These are phyloP conservation scores for Hypoxylon trugodes DNA, from an alignment of 495 filamentous ascomycete species.

Conservation along the genomic window DNA sequence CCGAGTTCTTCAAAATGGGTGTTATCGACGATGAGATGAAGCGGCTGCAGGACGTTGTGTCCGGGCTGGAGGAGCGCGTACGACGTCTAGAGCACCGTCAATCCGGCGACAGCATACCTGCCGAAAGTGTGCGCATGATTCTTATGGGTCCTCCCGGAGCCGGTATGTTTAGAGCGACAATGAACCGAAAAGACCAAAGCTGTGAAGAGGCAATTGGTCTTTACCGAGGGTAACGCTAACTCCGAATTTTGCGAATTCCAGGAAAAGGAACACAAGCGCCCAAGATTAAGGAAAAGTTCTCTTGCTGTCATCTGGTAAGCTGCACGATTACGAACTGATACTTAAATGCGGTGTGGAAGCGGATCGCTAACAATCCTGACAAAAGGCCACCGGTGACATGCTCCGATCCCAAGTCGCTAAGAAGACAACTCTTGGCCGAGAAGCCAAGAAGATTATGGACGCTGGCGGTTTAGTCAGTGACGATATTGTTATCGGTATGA, in stretches of 20 bases:
- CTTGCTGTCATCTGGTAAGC: conserved; percentile 92
- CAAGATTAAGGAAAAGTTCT: conserved; percentile 96
- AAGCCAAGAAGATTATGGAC: conserved; percentile 99
- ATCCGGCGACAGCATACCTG: conserved; percentile 59
- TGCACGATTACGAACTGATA: conserved; percentile 33
- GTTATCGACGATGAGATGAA: conserved; percentile 82
- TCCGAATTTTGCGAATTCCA: conserved; percentile 48
- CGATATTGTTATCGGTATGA: conserved; percentile 99
- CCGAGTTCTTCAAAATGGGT: conserved; percentile 70
- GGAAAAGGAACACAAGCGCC: conserved; percentile 99
- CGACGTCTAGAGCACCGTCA: conserved; percentile 74
- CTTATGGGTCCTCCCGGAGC: conserved; percentile 97
- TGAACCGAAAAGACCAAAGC: not conserved
- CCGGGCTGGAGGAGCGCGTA: conserved; percentile 84
- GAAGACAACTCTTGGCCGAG: conserved; percentile 92
- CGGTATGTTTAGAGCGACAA: too few species aligned
- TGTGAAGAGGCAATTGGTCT: not conserved
- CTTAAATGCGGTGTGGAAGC: not conserved
- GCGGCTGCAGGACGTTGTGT: conserved; percentile 77
- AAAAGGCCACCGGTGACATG: conserved; percentile 98
- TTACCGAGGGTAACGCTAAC: conserved; percentile 42
- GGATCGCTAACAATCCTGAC: conserved; percentile 20
- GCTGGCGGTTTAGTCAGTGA: conserved; percentile 96
- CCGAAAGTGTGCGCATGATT: conserved; percentile 86
- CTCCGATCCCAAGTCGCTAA: conserved; percentile 97